These are phyloP conservation scores for Sugiyamaella sp. DNA, from an alignment of 1,139 yeast genomes.

Conservation along the genomic window DNA sequence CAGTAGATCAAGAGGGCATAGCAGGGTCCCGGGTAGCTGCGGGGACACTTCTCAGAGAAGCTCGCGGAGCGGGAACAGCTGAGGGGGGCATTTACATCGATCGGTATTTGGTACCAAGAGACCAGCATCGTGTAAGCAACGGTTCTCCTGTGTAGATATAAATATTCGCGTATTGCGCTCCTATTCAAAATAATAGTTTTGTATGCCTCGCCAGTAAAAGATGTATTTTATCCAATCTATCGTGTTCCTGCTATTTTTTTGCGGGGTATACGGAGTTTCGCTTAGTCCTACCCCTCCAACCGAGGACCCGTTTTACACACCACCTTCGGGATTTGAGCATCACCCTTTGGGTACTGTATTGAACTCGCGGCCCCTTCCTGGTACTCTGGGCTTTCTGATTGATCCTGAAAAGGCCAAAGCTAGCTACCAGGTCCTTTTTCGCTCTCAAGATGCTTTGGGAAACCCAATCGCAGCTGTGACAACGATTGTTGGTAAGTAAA, in stretches of 20 bases:
- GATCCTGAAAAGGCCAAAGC: slow-evolving; percentile 19
- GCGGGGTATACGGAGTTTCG: not conserved
- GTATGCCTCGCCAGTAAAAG: too few species aligned
- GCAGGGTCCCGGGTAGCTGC: too few species aligned
- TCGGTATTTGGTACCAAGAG: too few species aligned
- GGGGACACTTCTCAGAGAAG: too few species aligned
- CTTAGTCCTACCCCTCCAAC: slow-evolving; percentile 22
- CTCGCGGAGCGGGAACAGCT: too few species aligned
- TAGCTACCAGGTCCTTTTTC: slow-evolving; percentile 36
- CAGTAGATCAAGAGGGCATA: too few species aligned
- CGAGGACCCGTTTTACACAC: slow-evolving; percentile 33
- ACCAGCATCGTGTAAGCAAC: too few species aligned
- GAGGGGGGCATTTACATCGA: too few species aligned
- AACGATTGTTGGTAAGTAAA: slow-evolving; percentile 30
- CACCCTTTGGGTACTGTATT: slow-evolving; percentile 28
- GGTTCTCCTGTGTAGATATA: too few species aligned
- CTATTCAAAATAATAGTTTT: too few species aligned
- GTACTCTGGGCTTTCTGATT: slow-evolving; percentile 20
- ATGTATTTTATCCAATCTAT: not conserved
- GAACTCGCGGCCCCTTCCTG: slow-evolving; percentile 23
- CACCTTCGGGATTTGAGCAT: slow-evolving; percentile 27
- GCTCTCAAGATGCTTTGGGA: slow-evolving; percentile 35
- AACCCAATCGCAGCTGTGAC: slow-evolving; percentile 35
- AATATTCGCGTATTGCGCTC: too few species aligned
- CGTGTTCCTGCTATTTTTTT: not conserved